These are phyloP conservation scores for Apophysomyces variabilis DNA, from an alignment of 371 early-diverging fungal genomes.

Conservation along the genomic window DNA sequence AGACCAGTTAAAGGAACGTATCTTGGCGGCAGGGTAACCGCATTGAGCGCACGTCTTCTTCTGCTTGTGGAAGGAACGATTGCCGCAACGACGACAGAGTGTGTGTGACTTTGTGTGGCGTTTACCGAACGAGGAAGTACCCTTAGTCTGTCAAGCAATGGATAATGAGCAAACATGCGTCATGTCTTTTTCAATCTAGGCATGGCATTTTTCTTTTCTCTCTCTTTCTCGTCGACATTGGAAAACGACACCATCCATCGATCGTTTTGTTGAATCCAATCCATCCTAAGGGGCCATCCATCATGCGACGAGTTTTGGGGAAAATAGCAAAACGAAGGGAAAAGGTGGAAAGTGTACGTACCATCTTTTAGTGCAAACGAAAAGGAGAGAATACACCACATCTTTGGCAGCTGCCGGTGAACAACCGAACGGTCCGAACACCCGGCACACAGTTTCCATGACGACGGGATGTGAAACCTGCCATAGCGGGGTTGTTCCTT, in stretches of 20 bases:
- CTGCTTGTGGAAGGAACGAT: constrained; percentile 98
- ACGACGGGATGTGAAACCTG: too few species aligned
- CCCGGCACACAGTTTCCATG: background rate
- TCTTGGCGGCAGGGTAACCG: constrained; percentile 98
- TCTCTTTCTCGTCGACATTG: constrained; percentile 4
- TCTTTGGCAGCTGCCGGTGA: background rate
- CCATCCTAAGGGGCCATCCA: constrained; percentile 8
- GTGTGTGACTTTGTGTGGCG: constrained; percentile 99
- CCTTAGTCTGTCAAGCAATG: constrained; percentile 81
- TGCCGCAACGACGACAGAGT: constrained; percentile 97
- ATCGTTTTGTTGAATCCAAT: background rate
- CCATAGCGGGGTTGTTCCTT: too few species aligned
- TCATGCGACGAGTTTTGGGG: constrained; percentile 2
- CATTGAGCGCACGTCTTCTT: constrained; percentile 99
- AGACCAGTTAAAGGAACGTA: constrained; percentile 93
- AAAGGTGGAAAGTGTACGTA: background rate
- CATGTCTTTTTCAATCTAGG: background rate
- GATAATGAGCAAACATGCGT: background rate
- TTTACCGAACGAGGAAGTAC: constrained; percentile 99
- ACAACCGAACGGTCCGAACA: constrained; percentile 7
- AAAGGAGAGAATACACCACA: constrained; percentile 3
- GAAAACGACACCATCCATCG: constrained; percentile 1
- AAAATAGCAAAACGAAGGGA: background rate
- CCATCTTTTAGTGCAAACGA: constrained; percentile 8
- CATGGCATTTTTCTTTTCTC: background rate